phyloP scores from a whole-genome alignment of 352 stramenopile species.

The Globisporangium heterothallicum region DNA sequence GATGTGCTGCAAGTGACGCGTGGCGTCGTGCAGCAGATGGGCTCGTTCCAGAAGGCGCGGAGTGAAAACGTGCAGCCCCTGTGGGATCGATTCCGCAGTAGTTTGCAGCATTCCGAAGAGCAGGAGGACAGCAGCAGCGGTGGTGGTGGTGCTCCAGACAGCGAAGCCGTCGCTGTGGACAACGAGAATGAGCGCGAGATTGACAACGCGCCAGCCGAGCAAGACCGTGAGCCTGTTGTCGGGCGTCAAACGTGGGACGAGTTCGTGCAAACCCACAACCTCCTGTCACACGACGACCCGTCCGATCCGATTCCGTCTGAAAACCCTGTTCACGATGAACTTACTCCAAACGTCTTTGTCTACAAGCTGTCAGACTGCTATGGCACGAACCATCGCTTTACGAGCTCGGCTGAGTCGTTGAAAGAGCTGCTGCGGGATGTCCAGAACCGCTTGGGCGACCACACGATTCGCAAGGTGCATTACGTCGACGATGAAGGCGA shows the following conservation, averaged over 20 bases:
- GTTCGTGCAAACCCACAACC: slow-evolving; percentile 28
- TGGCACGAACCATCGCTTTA: slow-evolving; percentile 82
- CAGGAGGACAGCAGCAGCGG: slow-evolving; percentile 20
- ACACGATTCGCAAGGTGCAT: slow-evolving; percentile 70
- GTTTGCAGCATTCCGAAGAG: slow-evolving; percentile 32
- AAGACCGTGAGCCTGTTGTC: slow-evolving; percentile 22
- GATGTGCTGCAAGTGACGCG: slow-evolving; percentile 95
- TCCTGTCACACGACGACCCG: slow-evolving; percentile 13
- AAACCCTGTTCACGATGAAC: slow-evolving; percentile 16
- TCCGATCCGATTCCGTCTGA: slow-evolving; percentile 27
- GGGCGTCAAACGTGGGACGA: slow-evolving; percentile 40
- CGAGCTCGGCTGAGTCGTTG: slow-evolving; percentile 69
- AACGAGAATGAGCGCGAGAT: background rate
- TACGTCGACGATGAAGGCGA: slow-evolving; percentile 83
- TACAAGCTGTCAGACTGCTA: slow-evolving; percentile 83
- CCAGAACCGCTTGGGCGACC: slow-evolving; percentile 62
- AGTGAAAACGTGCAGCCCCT: slow-evolving; percentile 67
- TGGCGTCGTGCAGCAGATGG: slow-evolving; percentile 82
- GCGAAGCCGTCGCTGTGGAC: slow-evolving; percentile 1
- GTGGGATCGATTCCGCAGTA: slow-evolving; percentile 73
- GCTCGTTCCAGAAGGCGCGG: slow-evolving; percentile 60
- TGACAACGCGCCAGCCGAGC: background rate
- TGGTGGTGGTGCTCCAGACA: slow-evolving; percentile 11
- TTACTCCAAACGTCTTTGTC: slow-evolving; percentile 56
- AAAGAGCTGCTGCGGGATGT: slow-evolving; percentile 69